Evolutionary conservation across 1,139 yeast genomes (phyloP).

Genomic region (Geotrichum siamense): DNA sequence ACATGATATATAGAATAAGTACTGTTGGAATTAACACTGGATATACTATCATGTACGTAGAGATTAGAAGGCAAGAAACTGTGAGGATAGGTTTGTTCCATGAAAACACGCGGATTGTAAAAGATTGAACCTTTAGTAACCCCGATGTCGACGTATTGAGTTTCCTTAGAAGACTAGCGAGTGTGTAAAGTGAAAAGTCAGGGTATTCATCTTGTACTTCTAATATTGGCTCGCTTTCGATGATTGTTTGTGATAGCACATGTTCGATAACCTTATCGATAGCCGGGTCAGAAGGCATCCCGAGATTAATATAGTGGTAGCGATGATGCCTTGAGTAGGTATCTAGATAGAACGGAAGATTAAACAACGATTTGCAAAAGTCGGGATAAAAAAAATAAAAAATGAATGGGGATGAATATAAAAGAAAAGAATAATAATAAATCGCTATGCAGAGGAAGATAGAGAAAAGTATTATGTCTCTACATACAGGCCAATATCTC

Average conservation of each 20-base stretch:
- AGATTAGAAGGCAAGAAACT: conserved; percentile 30
- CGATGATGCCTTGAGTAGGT: no score
- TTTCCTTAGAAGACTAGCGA: conserved; percentile 17
- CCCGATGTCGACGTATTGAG: conserved; percentile 12
- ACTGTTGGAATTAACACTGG: conserved; percentile 62
- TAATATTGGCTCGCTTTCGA: neutral
- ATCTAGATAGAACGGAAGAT: no score
- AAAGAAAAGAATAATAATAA: no score
- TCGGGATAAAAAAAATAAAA: no score
- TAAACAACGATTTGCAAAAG: no score
- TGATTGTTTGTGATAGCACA: neutral
- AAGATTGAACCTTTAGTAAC: neutral
- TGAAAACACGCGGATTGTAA: conserved; percentile 6
- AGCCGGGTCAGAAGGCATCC: neutral
- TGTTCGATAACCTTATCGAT: neutral
- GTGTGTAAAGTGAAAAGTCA: conserved; percentile 14
- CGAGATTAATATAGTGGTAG: no score
- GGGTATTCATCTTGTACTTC: conserved; percentile 6
- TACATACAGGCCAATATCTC: no score
- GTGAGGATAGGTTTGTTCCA: conserved; percentile 24
- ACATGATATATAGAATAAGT: conserved; percentile 53
- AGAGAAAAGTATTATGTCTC: no score
- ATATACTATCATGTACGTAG: conserved; percentile 41
- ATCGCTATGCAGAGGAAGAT: no score
- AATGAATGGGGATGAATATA: no score